Evolutionary conservation across 164 flowering plant species (phyloP).

Genomic region (Dillenia turbinata): DNA sequence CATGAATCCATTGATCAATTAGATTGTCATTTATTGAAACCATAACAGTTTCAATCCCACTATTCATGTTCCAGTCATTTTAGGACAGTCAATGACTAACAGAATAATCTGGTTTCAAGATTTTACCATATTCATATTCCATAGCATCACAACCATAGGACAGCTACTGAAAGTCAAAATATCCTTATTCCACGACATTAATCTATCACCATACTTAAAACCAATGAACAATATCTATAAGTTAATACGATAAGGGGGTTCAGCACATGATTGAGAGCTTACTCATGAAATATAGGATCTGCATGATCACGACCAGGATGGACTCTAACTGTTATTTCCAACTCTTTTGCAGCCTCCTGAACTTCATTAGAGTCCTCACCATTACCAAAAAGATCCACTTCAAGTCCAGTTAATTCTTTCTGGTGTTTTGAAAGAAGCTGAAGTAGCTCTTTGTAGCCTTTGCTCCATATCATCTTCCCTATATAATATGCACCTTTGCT

Average conservation of each 20-base stretch:
- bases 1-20: no score
- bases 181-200: no score
- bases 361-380: conserved; percentile 86
- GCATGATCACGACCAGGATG: conserved; percentile 92
- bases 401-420: conserved; percentile 61
- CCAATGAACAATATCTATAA: neutral
- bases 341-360: conserved; percentile 58
- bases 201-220: neutral
- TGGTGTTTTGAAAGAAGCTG: conserved; percentile 65
- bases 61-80: no score
- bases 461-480: conserved; percentile 97
- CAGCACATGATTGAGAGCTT: conserved; percentile 22
- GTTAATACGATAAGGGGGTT: neutral
- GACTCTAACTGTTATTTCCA: conserved; percentile 55
- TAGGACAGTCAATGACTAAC: no score
- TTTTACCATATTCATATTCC: no score
- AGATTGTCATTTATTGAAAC: no score
- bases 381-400: conserved; percentile 82
- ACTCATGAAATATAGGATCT: conserved; percentile 93
- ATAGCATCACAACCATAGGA: no score
- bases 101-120: no score
- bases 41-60: no score
- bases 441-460: conserved; percentile 88
- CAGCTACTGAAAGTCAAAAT: no score
- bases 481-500: conserved; percentile 83